Evolutionary conservation across 768 basidiomycete genomes (phyloP), one percentile per base, ranked within the genome.

Genomic region (Sarcodon aspratus): DNA sequence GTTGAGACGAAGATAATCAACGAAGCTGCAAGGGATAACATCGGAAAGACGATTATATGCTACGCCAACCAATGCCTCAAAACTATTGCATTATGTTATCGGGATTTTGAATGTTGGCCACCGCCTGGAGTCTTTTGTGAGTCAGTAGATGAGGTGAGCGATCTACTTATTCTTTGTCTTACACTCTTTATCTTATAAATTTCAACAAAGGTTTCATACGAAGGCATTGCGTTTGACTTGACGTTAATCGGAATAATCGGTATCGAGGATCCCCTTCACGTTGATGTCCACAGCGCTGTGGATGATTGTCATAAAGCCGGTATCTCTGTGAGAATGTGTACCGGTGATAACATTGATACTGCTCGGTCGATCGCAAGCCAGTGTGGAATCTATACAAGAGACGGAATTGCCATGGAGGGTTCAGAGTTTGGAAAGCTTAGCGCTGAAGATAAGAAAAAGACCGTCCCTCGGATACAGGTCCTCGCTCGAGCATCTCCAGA

Each of bases 331-430:
- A 97, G 95, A 69, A 99, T 97, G 94, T 95, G 91, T 63, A 98
- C 96, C 0, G 96, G 95, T 55, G 94, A 98, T 65, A 97, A 96
- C 55, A 90, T 93, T 45, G 79, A 96, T 46, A 94, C 89, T 0
- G 90, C 89, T 44, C 81, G 92, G 15, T 96, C 94, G 7, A 99
- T 99, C 57, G 95, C 96, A 17, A 74, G 76, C 1, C 95, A 99
- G 59, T 98, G 95, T 58, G 93, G 94, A 36, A 97, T 98, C 62
- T 98, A 86, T 68, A 86, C 85, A 12, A 66, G 84, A 3, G 94
- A 94, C 21, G 96, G 96, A 32, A 79, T 97, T 55, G 88, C 98
- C 66, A 97, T 98, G 91, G 96, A 99, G 62, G 94, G 96, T 0
- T 94, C 95, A 0, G 75, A 84, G 4, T 99, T 98, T 74, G 78